Percentiles rank a stretch among this genome's conserved stretches.
Conservation (phyloP, 306 rosid genomes). For the Quercus robur region DNA sequence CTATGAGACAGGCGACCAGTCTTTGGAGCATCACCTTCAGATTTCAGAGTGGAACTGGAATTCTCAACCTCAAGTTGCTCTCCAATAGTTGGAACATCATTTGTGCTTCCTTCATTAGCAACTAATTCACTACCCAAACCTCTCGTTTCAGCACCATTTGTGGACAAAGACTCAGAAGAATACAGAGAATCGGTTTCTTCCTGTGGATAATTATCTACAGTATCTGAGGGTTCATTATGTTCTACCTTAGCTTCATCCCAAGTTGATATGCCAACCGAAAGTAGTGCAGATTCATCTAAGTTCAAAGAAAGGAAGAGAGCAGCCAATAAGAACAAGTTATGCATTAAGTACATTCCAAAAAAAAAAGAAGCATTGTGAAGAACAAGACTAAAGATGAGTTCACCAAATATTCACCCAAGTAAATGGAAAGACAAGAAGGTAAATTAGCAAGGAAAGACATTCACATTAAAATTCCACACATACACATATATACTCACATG, state of each 20-base stretch:
- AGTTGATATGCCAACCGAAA: slow-evolving; percentile 39
- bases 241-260: slow-evolving; percentile 51
- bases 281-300: slow-evolving; percentile 48
- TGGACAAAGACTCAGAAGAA: slow-evolving; percentile 28
- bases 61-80: slow-evolving; percentile 38
- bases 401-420: background rate
- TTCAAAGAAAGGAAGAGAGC: slow-evolving; percentile 14
- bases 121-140: slow-evolving; percentile 28
- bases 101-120: slow-evolving; percentile 25
- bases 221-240: slow-evolving; percentile 26
- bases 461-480: background rate
- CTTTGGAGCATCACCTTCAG: slow-evolving; percentile 51
- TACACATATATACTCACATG: no score
- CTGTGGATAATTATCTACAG: slow-evolving; percentile 11
- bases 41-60: slow-evolving; percentile 31
- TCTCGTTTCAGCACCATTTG: slow-evolving; percentile 23
- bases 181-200: slow-evolving; percentile 19
- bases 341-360: background rate
- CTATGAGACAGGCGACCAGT: slow-evolving; percentile 43
- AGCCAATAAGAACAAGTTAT: slow-evolving; percentile 16
- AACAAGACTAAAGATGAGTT: background rate
- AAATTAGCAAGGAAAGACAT: background rate
- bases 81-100: slow-evolving; percentile 14
- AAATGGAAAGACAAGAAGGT: background rate
- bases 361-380: background rate